A percentile compares a stretch with the other conserved stretches of the same genome.
phyloP scores from a whole-genome alignment of 208 protist species.

The Leishmania amazonensis region DNA sequence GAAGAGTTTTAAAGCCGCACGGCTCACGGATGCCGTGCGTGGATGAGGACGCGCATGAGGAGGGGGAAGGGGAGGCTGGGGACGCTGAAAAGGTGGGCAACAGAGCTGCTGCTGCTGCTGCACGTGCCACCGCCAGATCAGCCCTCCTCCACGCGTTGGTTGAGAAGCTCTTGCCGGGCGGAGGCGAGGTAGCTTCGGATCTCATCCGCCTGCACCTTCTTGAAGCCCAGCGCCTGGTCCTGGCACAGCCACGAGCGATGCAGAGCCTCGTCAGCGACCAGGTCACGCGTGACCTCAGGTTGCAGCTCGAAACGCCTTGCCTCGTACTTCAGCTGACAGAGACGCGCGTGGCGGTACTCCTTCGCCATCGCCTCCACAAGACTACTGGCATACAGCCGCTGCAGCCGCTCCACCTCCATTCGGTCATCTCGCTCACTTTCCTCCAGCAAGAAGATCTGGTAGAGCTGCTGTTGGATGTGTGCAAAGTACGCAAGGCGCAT shows the following conservation, averaged over 20 bases:
- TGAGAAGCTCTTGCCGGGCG: constrained; percentile 3
- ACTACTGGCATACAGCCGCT: constrained; percentile 25
- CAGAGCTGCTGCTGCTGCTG: background rate
- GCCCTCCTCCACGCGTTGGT: constrained; percentile 6
- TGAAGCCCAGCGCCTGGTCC: constrained; percentile 24
- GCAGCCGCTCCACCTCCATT: constrained; percentile 33
- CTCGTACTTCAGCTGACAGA: constrained; percentile 29
- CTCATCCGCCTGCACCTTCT: constrained; percentile 22
- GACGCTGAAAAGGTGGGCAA: background rate
- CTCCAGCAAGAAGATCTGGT: constrained; percentile 31
- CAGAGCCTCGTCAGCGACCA: constrained; percentile 26
- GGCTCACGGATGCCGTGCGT: background rate
- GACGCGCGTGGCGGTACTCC: constrained; percentile 27
- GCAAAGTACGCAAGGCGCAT: constrained; percentile 22
- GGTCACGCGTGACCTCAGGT: constrained; percentile 19
- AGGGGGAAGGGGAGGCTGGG: background rate
- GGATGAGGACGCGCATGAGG: background rate
- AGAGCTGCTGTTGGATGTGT: constrained; percentile 26
- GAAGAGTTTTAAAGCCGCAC: background rate
- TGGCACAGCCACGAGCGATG: constrained; percentile 27
- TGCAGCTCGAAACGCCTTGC: constrained; percentile 15
- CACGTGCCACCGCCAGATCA: background rate
- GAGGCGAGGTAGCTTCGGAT: constrained; percentile 25
- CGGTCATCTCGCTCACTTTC: constrained; percentile 20
- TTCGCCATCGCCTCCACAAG: constrained; percentile 26